Conservation (phyloP, 2,329 filamentous ascomycete genomes). For the Hymenoscyphus infarciens region DNA sequence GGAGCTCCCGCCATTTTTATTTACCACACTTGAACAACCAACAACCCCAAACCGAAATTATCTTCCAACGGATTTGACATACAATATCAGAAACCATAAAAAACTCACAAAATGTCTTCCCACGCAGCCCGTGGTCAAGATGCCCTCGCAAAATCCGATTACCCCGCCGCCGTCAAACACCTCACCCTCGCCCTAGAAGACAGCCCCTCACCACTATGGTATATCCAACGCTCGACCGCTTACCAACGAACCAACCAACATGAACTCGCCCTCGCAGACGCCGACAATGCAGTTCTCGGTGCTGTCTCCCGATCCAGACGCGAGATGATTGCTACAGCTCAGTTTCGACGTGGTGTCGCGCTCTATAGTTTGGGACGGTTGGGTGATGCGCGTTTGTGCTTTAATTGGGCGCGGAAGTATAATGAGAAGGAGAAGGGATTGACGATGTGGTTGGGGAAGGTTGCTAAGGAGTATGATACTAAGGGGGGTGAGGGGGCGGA, state of each 20-base stretch:
- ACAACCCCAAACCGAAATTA: neutral
- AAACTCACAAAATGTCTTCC: constrained; percentile 45
- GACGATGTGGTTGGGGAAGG: constrained; percentile 57
- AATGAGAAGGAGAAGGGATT: constrained; percentile 50
- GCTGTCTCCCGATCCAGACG: constrained; percentile 67
- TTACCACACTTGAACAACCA: neutral
- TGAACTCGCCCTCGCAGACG: constrained; percentile 64
- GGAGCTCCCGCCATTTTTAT: neutral
- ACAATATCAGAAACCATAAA: neutral
- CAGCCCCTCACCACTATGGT: constrained; percentile 73
- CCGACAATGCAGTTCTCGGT: constrained; percentile 60
- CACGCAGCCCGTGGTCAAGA: constrained; percentile 48
- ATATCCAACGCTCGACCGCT: constrained; percentile 76
- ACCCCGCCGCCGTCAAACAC: constrained; percentile 61
- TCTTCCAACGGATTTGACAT: neutral
- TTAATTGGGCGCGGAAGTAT: constrained; percentile 54
- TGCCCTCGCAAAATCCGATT: constrained; percentile 63
- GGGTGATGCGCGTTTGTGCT: constrained; percentile 71
- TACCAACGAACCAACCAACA: constrained; percentile 62
- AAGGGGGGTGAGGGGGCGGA: constrained; percentile 47
- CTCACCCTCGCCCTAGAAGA: constrained; percentile 67
- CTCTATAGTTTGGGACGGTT: constrained; percentile 67
- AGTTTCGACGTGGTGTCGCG: constrained; percentile 74
- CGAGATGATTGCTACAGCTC: constrained; percentile 73
- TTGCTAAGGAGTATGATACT: constrained; percentile 47